phyloP scores from a whole-genome alignment of 495 filamentous ascomycete genomes.

The Umbilicaria muhlenbergii region DNA sequence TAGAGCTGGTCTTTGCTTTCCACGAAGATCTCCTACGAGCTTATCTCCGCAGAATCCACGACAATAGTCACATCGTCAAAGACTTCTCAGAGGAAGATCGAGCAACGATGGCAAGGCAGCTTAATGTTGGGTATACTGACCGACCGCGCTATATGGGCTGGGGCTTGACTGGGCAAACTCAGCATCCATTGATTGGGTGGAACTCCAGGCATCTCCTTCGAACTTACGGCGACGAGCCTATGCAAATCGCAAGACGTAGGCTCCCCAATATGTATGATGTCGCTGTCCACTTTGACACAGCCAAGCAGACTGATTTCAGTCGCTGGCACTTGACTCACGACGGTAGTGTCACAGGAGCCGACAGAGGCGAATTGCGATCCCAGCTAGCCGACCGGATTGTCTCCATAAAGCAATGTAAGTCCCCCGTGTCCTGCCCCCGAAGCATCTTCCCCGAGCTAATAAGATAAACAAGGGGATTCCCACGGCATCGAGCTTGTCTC shows the following conservation, averaged over 20 bases:
- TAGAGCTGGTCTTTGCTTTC: slow-evolving; percentile 13
- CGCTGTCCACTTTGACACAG: background rate
- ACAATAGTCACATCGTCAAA: slow-evolving; percentile 6
- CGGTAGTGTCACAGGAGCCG: slow-evolving; percentile 1
- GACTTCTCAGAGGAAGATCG: slow-evolving; percentile 1
- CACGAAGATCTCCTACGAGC: slow-evolving; percentile 8
- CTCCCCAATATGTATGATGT: background rate
- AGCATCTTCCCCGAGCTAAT: no score
- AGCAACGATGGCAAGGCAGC: no score
- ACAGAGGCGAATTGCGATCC: background rate
- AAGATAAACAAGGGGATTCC: slow-evolving; percentile 7
- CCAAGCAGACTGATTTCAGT: slow-evolving; percentile 5
- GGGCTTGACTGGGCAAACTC: slow-evolving; percentile 6
- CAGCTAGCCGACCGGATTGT: background rate
- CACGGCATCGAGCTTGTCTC: slow-evolving; percentile 13
- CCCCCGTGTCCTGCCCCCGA: no score
- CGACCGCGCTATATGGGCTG: slow-evolving; percentile 12
- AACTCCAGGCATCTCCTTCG: background rate
- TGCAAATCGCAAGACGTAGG: slow-evolving; percentile 1
- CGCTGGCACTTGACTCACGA: slow-evolving; percentile 10
- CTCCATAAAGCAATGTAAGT: no score
- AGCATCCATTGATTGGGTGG: background rate
- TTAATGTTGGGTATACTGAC: background rate
- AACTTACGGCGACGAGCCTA: slow-evolving; percentile 10
- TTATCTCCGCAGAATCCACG: slow-evolving; percentile 1